Evolutionary conservation across 495 filamentous ascomycete genomes (phyloP), one percentile per base, ranked within the genome.

Genomic region (Annulohypoxylon bovei): DNA sequence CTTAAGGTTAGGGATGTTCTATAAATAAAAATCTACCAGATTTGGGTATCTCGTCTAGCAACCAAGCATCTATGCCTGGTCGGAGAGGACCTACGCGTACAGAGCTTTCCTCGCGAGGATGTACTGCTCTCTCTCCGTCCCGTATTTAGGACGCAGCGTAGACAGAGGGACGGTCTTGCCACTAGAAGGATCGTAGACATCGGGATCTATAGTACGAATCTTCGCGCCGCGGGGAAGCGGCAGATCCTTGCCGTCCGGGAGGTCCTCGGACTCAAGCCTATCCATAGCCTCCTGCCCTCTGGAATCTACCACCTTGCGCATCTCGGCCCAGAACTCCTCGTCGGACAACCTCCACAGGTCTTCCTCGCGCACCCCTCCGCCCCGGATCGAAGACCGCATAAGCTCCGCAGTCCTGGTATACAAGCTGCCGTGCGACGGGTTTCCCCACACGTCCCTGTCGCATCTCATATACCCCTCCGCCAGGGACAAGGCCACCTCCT

Each of bases 141-240:
- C 80, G 76, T 78, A 82, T 30, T 67, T 49, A 11, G 76, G 75
- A 55, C 60, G 35, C 52, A 81, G 47, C 8, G 64, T 57, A 23
- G 80, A 80, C 65, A 82, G 62, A 22, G 80, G 77, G 8, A 67
- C 53, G 9, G 74, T 70, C 9, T 69, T 16, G 20, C 70, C 20
- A 25, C 18, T 44, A 39, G 44, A 61, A 2, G 20, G 7, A 35
- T 62, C 55, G 22, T 65, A 79, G 49, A 82, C 56, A 53, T 80
- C 80, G 16, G 80, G 80, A 64, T 82, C 80, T 16, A 82, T 55
- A 14, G 79, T 81, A 27, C 80, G 76, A 59, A 82, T 68, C 57
- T 80, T 82, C 9, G 79, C 72, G 16, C 66, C 52, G 6, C 46
- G 60, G 7, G 75, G 77, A 27, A 79, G 72, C 16, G 30, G 70